Evolutionary conservation across 2,329 filamentous ascomycete genomes (phyloP), one percentile per base, ranked within the genome.

Genomic region (Paracamarosporium sp.): DNA sequence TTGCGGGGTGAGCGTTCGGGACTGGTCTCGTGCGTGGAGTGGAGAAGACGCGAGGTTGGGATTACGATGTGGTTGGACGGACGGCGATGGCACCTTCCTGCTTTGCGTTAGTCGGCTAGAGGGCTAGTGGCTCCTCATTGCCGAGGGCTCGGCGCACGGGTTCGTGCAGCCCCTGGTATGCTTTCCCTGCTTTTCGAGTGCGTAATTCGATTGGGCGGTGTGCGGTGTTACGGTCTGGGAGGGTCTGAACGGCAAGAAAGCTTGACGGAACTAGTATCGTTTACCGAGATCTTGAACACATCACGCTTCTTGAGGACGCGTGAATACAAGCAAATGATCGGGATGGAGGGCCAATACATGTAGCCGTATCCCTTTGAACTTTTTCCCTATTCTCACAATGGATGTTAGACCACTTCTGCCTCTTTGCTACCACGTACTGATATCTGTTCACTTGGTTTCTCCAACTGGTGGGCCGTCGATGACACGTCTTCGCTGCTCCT

Each of bases 21-120:
- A 53, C 63, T 50, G 60, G 62, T 65, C 63, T 63, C 58, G 62
- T 64, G 65, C 55, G 53, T 50, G 13, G 56, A 50, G 63, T 61
- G 63, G 63, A 68, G 56, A 50, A 56, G n/a, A 5, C 11, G 24
- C 30, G 40, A 50, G 45, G 57, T 54, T 56, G 52, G 50, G 35
- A 20, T 24, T 46, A 17, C 44, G 17, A 15, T 40, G n/a, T 63
- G 60, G 59, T 65, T 66, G 62, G 66, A 35, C 20, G 13, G 20
- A 22, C 1, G 31, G 3, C 12, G 30, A 25, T 58, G 41, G 28
- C 51, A 65, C 62, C 62, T 64, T 60, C 60, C 59, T 41, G 8
- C 45, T 61, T 46, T 11, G 57, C 56, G 50, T 45, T 57, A 53
- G 48, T 28, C 30, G 15, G 35, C 20, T 43, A 25, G 27, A 27